Evolutionary conservation across 441 rosid genomes (phyloP).

Genomic region (Arabidopsis lyrata): DNA sequence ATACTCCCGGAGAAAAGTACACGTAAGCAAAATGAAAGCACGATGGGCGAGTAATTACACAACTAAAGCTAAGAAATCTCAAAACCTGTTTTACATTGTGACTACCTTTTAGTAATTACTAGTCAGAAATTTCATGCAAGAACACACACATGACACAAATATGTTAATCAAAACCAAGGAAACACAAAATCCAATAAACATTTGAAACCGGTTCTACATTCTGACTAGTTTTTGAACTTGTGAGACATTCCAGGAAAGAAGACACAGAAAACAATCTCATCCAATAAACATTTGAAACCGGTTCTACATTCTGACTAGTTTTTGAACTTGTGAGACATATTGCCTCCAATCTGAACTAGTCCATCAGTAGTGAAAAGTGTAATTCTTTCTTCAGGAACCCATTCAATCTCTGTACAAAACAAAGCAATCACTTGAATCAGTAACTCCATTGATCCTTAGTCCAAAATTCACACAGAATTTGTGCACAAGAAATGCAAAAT

Average conservation of each 20-base stretch:
- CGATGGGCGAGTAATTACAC: neutral
- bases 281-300: neutral
- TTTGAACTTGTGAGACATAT: slow-evolving; percentile 38
- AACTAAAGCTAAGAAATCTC: neutral
- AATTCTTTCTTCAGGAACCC: slow-evolving; percentile 85
- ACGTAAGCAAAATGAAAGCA: neutral
- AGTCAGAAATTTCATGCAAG: neutral
- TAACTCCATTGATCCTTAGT: neutral
- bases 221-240: neutral
- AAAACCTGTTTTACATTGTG: neutral
- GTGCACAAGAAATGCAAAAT: neutral
- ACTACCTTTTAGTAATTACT: neutral
- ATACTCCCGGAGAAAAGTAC: neutral
- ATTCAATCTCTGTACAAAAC: slow-evolving; percentile 60
- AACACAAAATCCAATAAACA: neutral
- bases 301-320: neutral
- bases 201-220: neutral
- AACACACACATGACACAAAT: neutral
- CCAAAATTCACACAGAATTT: neutral
- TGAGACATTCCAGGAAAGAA: neutral
- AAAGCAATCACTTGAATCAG: neutral
- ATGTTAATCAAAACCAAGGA: neutral
- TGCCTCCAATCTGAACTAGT: slow-evolving; percentile 91
- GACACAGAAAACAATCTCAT: too few species aligned
- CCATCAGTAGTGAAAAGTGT: slow-evolving; percentile 91